phyloP scores from a whole-genome alignment of 345 rosid species.

The Heritiera littoralis region DNA sequence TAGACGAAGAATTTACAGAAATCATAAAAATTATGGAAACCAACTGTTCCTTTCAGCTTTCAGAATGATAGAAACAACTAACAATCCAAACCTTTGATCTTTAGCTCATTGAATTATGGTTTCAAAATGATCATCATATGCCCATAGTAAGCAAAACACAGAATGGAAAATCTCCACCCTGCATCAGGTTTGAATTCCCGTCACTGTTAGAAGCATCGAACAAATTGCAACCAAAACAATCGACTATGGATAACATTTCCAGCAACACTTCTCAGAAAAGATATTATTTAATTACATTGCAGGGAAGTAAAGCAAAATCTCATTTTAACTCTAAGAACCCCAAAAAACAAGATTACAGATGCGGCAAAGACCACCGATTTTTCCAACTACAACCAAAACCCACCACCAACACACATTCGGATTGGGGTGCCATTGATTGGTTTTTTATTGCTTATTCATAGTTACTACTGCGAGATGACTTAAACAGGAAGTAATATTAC shows the following conservation, averaged over 20 bases:
- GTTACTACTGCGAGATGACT: background rate
- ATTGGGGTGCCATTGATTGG: conserved; percentile 24
- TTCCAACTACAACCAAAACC: conserved; percentile 25
- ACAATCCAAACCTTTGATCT: background rate
- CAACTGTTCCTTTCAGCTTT: background rate
- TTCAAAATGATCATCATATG: background rate
- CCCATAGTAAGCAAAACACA: background rate
- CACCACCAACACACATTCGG: conserved; percentile 20
- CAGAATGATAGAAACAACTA: background rate
- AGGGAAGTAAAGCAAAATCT: conserved; percentile 2
- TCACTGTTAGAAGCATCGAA: background rate
- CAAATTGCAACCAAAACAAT: background rate
- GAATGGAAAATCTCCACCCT: background rate
- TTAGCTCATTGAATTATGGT: background rate
- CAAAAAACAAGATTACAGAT: conserved; percentile 23
- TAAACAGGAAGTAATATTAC: background rate
- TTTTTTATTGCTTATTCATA: conserved; percentile 28
- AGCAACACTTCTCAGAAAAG: background rate
- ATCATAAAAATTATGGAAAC: no score
- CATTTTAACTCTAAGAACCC: conserved; percentile 22
- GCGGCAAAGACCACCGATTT: conserved; percentile 18
- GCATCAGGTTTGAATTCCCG: background rate
- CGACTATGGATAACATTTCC: background rate
- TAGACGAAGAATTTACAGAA: background rate
- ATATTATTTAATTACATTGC: conserved; percentile 35